Evolutionary conservation across 176 grass and related monocot genomes (phyloP), one percentile per base, ranked within the genome.

Genomic region (Thinopyrum elongatum): DNA sequence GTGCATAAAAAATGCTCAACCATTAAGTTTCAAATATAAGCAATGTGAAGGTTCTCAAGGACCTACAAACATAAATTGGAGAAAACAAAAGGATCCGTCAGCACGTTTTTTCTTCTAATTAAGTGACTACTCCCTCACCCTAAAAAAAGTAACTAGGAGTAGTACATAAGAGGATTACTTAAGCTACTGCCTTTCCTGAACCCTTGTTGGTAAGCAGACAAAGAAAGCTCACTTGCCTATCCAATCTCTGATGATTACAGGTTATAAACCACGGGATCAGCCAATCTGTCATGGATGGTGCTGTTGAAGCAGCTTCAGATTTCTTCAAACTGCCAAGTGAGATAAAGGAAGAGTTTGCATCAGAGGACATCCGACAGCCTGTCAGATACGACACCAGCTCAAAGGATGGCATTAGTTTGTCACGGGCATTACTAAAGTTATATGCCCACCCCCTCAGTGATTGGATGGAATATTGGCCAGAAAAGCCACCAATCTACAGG

Each of bases 211-310:
- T 39, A 39, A 10, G 55, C 31, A 34, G 73, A 23, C 29, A 84
- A 72, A 53, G 7, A 73, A 63, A 84, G 7, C n/a, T 72, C 28
- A 84, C 15, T 17, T 76, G 59, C 25, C 22, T 72, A 15, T 30
- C 23, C 38, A 39, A 39, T 10, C 8, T 39, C 38, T 39, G 8
- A 39, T 39, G 38, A 39, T 46, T 90, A 64, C 58, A 94, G 94
- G 94, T 97, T 67, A 85, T 87, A 85, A 97, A 92, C 61, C 90
- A 94, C 84, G 94, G 92, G 6, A 90, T 97, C 82, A 82, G 53
- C 76, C 87, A 87, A 79, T 85, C 92, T 47, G 77, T 94, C 59
- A 90, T 90, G 70, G 85, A 79, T 15, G 61, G 72, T 25, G 94
- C 90, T 61, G 38, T 92, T 10, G 75, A 89, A 89, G 92, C 83